Conservation (phyloP, 352 stramenopile species). For the Phytophthora kernoviae region DNA sequence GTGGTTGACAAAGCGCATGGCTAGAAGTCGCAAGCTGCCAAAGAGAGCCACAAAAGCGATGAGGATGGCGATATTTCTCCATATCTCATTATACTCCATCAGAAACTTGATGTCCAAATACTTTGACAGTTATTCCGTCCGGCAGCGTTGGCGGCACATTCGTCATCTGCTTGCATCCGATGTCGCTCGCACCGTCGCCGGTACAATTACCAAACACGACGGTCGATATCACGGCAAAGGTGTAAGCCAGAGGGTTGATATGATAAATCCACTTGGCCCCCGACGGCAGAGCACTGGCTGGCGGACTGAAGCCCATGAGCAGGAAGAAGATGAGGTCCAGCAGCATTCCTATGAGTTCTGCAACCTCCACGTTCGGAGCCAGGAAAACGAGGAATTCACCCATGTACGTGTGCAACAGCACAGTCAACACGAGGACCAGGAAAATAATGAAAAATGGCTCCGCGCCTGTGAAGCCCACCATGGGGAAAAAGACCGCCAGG, state of each 20-base stretch:
- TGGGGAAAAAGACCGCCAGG: slow-evolving; percentile 19
- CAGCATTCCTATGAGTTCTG: slow-evolving; percentile 27
- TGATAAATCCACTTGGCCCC: slow-evolving; percentile 18
- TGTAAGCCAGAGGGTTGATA: slow-evolving; percentile 37
- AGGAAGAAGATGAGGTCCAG: slow-evolving; percentile 37
- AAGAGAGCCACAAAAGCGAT: slow-evolving; percentile 20
- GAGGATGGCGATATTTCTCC: slow-evolving; percentile 13
- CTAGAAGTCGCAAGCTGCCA: slow-evolving; percentile 22
- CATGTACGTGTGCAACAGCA: slow-evolving; percentile 36
- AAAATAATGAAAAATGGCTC: slow-evolving; percentile 31
- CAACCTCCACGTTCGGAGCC: slow-evolving; percentile 32
- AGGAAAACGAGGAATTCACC: slow-evolving; percentile 34
- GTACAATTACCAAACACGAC: slow-evolving; percentile 35
- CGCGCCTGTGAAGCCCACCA: slow-evolving; percentile 19
- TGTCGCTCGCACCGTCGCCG: neutral
- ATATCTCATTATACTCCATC: slow-evolving; percentile 16
- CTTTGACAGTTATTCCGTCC: slow-evolving; percentile 9
- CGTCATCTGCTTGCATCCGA: slow-evolving; percentile 19
- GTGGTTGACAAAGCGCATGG: slow-evolving; percentile 37
- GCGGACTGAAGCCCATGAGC: slow-evolving; percentile 43
- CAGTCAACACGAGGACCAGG: slow-evolving; percentile 22
- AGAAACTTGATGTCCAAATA: slow-evolving; percentile 14
- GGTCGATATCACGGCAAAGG: slow-evolving; percentile 25
- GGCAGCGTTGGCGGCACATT: slow-evolving; percentile 11
- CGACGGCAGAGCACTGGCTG: slow-evolving; percentile 26